A percentile compares a stretch with the other conserved stretches of the same genome.
These are phyloP conservation scores for Cryptococcus hybrid DNA, from an alignment of 1,284 basidiomycete species.

Conservation along the genomic window DNA sequence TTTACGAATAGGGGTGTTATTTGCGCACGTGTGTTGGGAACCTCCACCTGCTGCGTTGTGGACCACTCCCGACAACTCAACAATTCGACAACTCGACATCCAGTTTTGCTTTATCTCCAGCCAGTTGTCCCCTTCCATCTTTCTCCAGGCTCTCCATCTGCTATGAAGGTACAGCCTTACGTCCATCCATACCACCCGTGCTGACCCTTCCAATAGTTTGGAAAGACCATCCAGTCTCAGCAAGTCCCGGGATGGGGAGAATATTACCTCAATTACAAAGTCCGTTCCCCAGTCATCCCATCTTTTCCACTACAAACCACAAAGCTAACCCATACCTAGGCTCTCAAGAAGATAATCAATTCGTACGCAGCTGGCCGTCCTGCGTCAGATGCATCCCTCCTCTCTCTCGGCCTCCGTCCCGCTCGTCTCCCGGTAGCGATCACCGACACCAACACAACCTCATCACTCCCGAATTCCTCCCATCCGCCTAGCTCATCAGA, in stretches of 20 bases:
- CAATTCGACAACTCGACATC: no score
- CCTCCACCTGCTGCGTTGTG: neutral
- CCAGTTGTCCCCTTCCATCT: neutral
- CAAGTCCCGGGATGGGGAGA: slow-evolving; percentile 96
- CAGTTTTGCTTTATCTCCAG: neutral
- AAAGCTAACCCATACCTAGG: slow-evolving; percentile 15
- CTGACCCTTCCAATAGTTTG: slow-evolving; percentile 66
- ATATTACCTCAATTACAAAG: slow-evolving; percentile 98
- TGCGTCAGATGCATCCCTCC: slow-evolving; percentile 80
- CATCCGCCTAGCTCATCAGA: neutral
- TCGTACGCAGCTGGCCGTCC: slow-evolving; percentile 88
- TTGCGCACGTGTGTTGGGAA: no score
- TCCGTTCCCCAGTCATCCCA: slow-evolving; percentile 15
- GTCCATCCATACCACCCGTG: no score
- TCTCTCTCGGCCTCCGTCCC: slow-evolving; percentile 79
- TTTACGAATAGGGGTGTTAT: no score
- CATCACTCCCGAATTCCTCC: slow-evolving; percentile 1
- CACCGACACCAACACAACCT: slow-evolving; percentile 1
- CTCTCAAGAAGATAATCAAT: slow-evolving; percentile 75
- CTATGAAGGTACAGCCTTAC: no score
- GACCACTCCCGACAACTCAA: neutral
- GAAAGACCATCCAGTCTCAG: slow-evolving; percentile 95
- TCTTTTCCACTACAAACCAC: no score
- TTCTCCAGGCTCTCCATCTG: neutral
- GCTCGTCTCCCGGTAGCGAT: slow-evolving; percentile 55